phyloP scores from a whole-genome alignment of 1,284 basidiomycete genomes.

The Apiotrichum sp. region DNA sequence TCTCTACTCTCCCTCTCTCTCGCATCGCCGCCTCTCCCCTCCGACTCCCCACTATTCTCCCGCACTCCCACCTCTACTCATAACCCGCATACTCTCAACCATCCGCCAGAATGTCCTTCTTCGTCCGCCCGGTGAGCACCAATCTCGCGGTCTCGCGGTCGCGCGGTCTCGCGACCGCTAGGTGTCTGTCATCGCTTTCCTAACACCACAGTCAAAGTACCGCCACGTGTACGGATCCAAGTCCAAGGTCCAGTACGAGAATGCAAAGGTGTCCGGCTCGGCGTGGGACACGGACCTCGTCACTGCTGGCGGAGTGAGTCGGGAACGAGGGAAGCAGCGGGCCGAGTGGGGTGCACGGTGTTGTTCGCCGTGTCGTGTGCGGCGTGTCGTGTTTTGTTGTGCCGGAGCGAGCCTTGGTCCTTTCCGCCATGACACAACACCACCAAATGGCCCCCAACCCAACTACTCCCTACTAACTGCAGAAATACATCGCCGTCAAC shows the following conservation, averaged over 20 bases:
- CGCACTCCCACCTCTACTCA: background rate
- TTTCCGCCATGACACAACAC: too few species aligned
- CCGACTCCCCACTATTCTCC: background rate
- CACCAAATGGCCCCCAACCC: too few species aligned
- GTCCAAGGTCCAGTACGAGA: slow-evolving; percentile 79
- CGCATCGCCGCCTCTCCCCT: too few species aligned
- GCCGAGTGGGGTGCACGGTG: too few species aligned
- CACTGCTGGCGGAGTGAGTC: slow-evolving; percentile 69
- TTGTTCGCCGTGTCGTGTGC: too few species aligned
- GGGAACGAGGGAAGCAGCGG: too few species aligned
- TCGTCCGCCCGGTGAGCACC: slow-evolving; percentile 51
- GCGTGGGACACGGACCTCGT: slow-evolving; percentile 97
- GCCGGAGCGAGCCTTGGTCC: too few species aligned
- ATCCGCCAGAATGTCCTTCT: slow-evolving; percentile 51
- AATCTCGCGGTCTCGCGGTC: too few species aligned
- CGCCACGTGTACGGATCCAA: slow-evolving; percentile 82
- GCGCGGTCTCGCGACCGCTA: background rate
- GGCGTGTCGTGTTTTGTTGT: too few species aligned
- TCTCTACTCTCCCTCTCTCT: too few species aligned
- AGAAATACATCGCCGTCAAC: slow-evolving; percentile 57
- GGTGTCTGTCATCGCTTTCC: background rate
- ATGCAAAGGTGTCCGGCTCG: slow-evolving; percentile 78
- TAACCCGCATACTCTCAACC: background rate
- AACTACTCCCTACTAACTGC: too few species aligned
- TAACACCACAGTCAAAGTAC: slow-evolving; percentile 51